Conservation (phyloP, 345 rosid species). For the Heritiera littoralis region DNA sequence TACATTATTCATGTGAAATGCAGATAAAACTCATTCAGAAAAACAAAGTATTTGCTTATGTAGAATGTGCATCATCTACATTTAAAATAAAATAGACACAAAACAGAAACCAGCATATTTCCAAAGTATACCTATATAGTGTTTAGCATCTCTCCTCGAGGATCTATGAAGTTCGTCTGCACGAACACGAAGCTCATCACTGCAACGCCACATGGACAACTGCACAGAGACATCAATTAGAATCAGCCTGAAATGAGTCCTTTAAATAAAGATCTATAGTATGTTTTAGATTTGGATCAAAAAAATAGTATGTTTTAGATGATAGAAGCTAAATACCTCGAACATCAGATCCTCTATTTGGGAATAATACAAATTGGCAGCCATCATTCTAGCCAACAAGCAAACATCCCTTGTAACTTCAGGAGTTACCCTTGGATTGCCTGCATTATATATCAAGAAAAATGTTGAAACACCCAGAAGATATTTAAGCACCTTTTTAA, state of each 20-base stretch:
- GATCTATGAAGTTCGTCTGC: constrained; percentile 76
- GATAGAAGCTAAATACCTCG: constrained; percentile 54
- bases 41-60: background rate
- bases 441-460: constrained; percentile 39
- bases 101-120: background rate
- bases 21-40: background rate
- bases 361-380: constrained; percentile 86
- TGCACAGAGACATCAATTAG: constrained; percentile 35
- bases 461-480: background rate
- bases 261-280: constrained; percentile 15
- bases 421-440: constrained; percentile 98
- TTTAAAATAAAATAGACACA: background rate
- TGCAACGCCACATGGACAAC: constrained; percentile 99
- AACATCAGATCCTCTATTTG: constrained; percentile 97
- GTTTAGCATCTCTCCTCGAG: constrained; percentile 89
- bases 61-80: background rate
- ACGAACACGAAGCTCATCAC: constrained; percentile 78
- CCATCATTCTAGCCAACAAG: constrained; percentile 98
- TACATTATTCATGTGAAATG: background rate
- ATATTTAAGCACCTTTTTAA: background rate
- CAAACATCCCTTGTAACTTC: constrained; percentile 99
- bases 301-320: background rate
- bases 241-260: constrained; percentile 1
- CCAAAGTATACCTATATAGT: constrained; percentile 74
- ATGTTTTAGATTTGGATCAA: background rate